Base-by-base conservation (phyloP, 768 basidiomycete genomes). In the Pulveroboletus frians region DNA sequence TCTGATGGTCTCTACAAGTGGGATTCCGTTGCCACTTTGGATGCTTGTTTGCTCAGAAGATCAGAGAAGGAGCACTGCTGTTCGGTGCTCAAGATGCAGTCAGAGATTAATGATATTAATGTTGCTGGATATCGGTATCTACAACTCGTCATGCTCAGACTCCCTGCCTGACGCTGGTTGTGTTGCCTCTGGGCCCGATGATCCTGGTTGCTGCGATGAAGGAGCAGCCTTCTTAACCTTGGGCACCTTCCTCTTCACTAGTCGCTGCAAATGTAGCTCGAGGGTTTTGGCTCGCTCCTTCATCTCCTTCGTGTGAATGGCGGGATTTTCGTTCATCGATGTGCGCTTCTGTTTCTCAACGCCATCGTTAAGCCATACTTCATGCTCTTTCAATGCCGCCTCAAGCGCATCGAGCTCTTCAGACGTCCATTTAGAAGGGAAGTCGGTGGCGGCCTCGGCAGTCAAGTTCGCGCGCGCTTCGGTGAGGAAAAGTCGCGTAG, bases 401-500 rank as follows among this genome's bases (percentile, higher is more conserved):
- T 93, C 86, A 15, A 98, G 81, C 2, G 64, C 73, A 48, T 86
- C 84, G 14, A 98, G 76, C 65, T 99, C 96, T n/a, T 84, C 87
- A 14, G 73, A 64, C 1, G 92, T 93, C 81, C 87, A 96, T 63
- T 88, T 89, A 0, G 85, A 83, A 0, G 81, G 82, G 7, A 82
- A 68, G 5, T 76, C 84, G 0, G 73, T 76, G 9, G 75, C 74
- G 13, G 74, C 69, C 56, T 88, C 88, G 3, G 70, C 68, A 2
- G 89, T 89, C 38, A 87, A 69, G 66, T 95, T 94, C 49, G 74
- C 64, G 6, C 75, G 75, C 20, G 94, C 93, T 46, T 92, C 87
- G 1, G 75, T 70, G 26, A 96, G 76, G 84, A 98, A 99, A n/a
- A 88, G 66, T 14, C 76, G 84, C 50, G 81, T 88, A 68, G 77